Base-by-base conservation (phyloP, 495 filamentous ascomycete species). In the Aspergillus mulundensis region DNA sequence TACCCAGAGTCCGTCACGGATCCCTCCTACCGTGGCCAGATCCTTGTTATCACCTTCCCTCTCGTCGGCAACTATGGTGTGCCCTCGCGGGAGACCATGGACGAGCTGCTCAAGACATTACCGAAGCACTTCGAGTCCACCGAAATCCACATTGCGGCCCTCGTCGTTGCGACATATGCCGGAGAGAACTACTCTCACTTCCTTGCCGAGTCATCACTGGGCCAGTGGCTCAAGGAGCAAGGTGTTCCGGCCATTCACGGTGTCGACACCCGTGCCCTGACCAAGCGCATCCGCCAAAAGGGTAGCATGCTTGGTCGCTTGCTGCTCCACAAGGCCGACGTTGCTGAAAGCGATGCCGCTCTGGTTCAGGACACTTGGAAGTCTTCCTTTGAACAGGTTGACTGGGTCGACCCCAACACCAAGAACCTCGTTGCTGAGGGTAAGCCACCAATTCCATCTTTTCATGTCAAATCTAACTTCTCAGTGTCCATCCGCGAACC, bases 231-330 rank as follows among this genome's bases (percentile, higher is more conserved):
- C 56, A 95, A 95, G 77, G 91, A 96, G 71, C 87, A 97, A 68
- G 88, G 87, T 42, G 83, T 98, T 48, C 94, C 94, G n/a, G 94
- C 94, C 55, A 92, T 98, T 72, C 90, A 94, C 69, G 94, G 91
- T 40, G 87, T 98, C 47, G 94, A 98, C 75, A 98, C 94, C 25
- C 81, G 94, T 71, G 88, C 90, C 16, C 74, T 98, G 69, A 97
- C 94, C 3, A 96, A 97, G 79, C 84, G 86, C 55, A 96, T 98
- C 59, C 83, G 94, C 62, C 80, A 95, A 62, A 83, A 96, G 70
- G 94, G 94, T 64, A 95, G 90, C 76, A 97, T 97, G 94, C 84
- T 97, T 24, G 94, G 93, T 19, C 87, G 90, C 47, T 85, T 98
- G 81, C 74, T 94, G 16, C 78, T 89, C 12, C 81, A 90, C 66